Conservation (phyloP, 2,329 filamentous ascomycete genomes). For the Diaporthe citri region DNA sequence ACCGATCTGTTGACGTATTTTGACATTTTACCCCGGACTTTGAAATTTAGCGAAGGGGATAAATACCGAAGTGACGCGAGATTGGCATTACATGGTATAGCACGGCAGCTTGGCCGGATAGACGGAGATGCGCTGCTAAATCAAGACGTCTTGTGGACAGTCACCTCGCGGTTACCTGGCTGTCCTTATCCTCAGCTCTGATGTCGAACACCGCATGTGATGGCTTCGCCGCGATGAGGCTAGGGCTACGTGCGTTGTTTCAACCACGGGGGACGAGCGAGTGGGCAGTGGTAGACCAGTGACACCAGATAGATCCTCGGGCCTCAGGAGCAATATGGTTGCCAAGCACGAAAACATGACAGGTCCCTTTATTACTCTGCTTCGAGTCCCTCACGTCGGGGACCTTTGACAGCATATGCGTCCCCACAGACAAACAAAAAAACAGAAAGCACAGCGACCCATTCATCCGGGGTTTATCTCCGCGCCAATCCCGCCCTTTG, state of each 20-base stretch:
- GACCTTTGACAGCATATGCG: background rate
- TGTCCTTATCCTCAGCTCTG: background rate
- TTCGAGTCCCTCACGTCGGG: background rate
- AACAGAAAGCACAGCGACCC: background rate
- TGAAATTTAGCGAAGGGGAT: background rate
- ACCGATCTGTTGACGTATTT: background rate
- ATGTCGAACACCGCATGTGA: background rate
- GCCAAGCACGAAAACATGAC: background rate
- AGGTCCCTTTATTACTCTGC: background rate
- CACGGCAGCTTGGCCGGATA: background rate
- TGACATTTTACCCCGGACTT: slow-evolving; percentile 19
- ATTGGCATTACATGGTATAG: background rate
- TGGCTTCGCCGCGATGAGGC: background rate
- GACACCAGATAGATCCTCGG: background rate
- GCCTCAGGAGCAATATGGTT: too few relatives aligned
- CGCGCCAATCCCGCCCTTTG: background rate
- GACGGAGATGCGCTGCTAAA: slow-evolving; percentile 1
- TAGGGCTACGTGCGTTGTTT: background rate
- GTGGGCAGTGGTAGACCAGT: background rate
- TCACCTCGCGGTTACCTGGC: background rate
- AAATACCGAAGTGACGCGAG: slow-evolving; percentile 9
- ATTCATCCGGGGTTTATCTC: background rate
- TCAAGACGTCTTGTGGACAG: background rate
- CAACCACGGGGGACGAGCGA: background rate
- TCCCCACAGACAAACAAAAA: background rate